A percentile compares a stretch with the other conserved stretches of the same genome.
phyloP scores from a whole-genome alignment of 805 yeast genomes.

The Candida fluviatilis region DNA sequence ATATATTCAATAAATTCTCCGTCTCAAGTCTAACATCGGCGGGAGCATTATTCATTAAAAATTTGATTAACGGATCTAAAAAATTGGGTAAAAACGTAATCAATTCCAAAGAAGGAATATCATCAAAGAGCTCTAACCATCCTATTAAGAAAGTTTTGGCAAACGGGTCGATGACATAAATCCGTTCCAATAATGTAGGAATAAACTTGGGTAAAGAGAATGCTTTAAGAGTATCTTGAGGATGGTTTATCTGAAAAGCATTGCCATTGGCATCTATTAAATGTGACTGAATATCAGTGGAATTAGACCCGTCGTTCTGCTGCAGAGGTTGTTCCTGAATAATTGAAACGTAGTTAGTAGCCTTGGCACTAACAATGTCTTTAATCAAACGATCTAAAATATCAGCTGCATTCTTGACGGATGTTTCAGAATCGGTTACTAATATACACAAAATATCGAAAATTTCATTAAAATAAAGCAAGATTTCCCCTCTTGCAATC shows the following conservation, averaged over 20 bases:
- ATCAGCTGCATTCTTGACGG: slow-evolving; percentile 95
- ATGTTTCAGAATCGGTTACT: slow-evolving; percentile 85
- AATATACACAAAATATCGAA: slow-evolving; percentile 89
- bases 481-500: slow-evolving; percentile 92
- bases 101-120: slow-evolving; percentile 86
- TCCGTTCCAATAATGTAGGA: slow-evolving; percentile 86
- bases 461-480: slow-evolving; percentile 87
- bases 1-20: slow-evolving; percentile 65
- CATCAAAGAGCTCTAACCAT: slow-evolving; percentile 90
- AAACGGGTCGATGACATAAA: slow-evolving; percentile 88
- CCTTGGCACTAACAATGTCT: slow-evolving; percentile 93
- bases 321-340: slow-evolving; percentile 48
- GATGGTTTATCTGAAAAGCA: slow-evolving; percentile 54
- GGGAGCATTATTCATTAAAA: slow-evolving; percentile 71
- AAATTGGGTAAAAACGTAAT: slow-evolving; percentile 86
- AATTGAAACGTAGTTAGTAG: slow-evolving; percentile 78
- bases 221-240: slow-evolving; percentile 60
- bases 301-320: slow-evolving; percentile 11
- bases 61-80: slow-evolving; percentile 75
- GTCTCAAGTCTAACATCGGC: slow-evolving; percentile 87
- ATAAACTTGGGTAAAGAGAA: slow-evolving; percentile 84
- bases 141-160: slow-evolving; percentile 88
- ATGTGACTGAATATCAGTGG: slow-evolving; percentile 30
- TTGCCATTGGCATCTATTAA: slow-evolving; percentile 55
- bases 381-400: slow-evolving; percentile 83